Evolutionary conservation across 2,329 filamentous ascomycete genomes (phyloP).

Genomic region (Trichoderma arundinaceum): DNA sequence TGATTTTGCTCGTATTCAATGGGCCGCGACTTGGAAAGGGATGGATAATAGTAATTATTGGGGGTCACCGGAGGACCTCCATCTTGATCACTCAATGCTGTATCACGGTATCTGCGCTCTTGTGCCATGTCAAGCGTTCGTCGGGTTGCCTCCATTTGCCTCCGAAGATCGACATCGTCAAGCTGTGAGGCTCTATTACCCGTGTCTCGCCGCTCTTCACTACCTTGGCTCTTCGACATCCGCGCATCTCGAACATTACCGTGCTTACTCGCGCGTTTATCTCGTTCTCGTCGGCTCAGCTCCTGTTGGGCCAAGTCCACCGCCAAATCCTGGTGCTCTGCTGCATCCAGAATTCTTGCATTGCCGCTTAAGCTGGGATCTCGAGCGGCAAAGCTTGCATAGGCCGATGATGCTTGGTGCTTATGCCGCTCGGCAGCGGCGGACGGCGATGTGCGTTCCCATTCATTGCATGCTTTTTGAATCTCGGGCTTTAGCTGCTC

Average conservation of each 20-base stretch:
- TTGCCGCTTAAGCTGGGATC: slow-evolving; percentile 67
- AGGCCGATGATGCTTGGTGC: slow-evolving; percentile 35
- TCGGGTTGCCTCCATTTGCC: slow-evolving; percentile 60
- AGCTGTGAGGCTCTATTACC: slow-evolving; percentile 3
- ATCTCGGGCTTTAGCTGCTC: slow-evolving; percentile 83
- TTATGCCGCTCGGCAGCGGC: slow-evolving; percentile 12
- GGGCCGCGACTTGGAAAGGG: slow-evolving; percentile 58
- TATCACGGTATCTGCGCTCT: slow-evolving; percentile 36
- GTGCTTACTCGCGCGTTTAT: slow-evolving; percentile 61
- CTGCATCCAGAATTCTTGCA: slow-evolving; percentile 68
- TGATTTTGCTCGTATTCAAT: slow-evolving; percentile 47
- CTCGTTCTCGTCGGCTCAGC: slow-evolving; percentile 68
- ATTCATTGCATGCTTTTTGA: slow-evolving; percentile 71
- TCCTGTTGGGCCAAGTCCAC: slow-evolving; percentile 77
- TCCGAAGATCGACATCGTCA: slow-evolving; percentile 54
- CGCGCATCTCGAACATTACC: slow-evolving; percentile 58
- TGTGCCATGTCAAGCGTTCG: slow-evolving; percentile 51
- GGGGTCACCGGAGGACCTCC: slow-evolving; percentile 39
- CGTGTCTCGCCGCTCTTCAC: background rate
- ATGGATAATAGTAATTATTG: slow-evolving; percentile 60
- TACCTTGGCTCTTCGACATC: slow-evolving; percentile 35
- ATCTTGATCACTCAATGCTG: slow-evolving; percentile 36
- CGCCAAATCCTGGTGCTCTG: slow-evolving; percentile 75
- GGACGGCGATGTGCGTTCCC: slow-evolving; percentile 57
- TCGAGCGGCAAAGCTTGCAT: slow-evolving; percentile 56